Evolutionary conservation across 306 rosid genomes (phyloP).

Genomic region (Prunus mume): DNA sequence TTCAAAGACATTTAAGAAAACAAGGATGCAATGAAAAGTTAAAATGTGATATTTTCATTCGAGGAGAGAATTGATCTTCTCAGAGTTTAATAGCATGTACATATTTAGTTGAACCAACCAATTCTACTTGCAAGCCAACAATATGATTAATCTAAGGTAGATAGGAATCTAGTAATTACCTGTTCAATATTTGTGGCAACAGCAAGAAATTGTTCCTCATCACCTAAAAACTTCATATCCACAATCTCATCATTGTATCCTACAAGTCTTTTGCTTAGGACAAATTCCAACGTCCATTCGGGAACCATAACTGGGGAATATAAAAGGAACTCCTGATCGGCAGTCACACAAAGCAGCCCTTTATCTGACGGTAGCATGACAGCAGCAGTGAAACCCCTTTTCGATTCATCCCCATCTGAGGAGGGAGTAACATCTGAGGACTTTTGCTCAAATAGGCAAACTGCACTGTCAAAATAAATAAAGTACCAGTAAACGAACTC

Average conservation of each 20-base stretch:
- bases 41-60: background rate
- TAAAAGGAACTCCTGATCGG: conserved; percentile 87
- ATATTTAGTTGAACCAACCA: conserved; percentile 17
- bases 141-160: conserved; percentile 9
- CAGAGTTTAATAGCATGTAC: background rate
- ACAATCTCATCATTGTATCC: conserved; percentile 93
- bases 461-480: conserved; percentile 61
- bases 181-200: conserved; percentile 97
- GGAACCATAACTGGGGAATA: conserved; percentile 54
- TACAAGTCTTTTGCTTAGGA: conserved; percentile 69
- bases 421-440: conserved; percentile 63
- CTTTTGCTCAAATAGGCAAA: conserved; percentile 86
- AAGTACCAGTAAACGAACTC: conserved; percentile 15
- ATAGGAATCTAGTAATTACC: conserved; percentile 35
- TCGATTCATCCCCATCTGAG: conserved; percentile 52
- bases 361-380: conserved; percentile 60
- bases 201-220: conserved; percentile 78
- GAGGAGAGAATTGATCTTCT: background rate
- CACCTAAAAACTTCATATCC: conserved; percentile 89
- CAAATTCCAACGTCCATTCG: conserved; percentile 47
- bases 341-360: conserved; percentile 94
- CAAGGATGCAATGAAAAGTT: background rate
- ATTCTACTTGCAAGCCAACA: conserved; percentile 1
- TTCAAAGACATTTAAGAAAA: background rate
- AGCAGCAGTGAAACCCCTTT: conserved; percentile 85